phyloP scores from a whole-genome alignment of 139 green algal genomes.

The Chlorella sp. region DNA sequence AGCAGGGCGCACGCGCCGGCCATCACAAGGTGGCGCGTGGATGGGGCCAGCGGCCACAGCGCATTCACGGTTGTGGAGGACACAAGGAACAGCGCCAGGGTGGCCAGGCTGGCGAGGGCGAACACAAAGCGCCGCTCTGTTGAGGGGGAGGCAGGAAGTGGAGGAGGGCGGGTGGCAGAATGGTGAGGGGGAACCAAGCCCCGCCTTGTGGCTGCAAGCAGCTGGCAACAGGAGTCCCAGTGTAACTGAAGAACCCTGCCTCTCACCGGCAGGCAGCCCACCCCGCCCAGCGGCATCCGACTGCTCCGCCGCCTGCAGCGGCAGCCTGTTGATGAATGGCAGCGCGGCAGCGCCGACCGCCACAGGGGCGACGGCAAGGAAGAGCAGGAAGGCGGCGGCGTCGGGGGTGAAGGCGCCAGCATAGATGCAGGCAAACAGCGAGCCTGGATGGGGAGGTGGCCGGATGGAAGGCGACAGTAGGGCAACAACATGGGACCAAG shows the following conservation, averaged over 20 bases:
- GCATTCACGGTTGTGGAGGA: constrained; percentile 2
- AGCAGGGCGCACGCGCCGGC: constrained; percentile 54
- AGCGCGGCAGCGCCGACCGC: constrained; percentile 27
- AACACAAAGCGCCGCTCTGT: constrained; percentile 33
- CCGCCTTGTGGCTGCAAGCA: no score
- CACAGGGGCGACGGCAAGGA: constrained; percentile 56
- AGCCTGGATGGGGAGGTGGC: not conserved
- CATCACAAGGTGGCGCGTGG: not conserved
- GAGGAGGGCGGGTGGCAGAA: not conserved
- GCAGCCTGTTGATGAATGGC: constrained; percentile 61
- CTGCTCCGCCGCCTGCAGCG: constrained; percentile 9
- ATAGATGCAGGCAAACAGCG: constrained; percentile 59
- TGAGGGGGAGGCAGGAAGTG: not conserved
- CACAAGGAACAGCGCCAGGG: constrained; percentile 63
- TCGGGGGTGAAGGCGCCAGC: constrained; percentile 46
- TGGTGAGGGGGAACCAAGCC: not conserved
- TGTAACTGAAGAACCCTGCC: no score
- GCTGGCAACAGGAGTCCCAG: no score
- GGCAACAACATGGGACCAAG: not conserved
- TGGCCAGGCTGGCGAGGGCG: constrained; percentile 33
- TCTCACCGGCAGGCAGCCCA: not conserved
- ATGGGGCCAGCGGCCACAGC: not conserved
- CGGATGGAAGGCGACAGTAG: not conserved
- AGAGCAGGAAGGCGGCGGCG: constrained; percentile 61
- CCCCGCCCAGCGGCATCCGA: not conserved